Evolutionary conservation across 2,329 filamentous ascomycete genomes (phyloP).

Genomic region (Dothidotthia symphoricarpi): DNA sequence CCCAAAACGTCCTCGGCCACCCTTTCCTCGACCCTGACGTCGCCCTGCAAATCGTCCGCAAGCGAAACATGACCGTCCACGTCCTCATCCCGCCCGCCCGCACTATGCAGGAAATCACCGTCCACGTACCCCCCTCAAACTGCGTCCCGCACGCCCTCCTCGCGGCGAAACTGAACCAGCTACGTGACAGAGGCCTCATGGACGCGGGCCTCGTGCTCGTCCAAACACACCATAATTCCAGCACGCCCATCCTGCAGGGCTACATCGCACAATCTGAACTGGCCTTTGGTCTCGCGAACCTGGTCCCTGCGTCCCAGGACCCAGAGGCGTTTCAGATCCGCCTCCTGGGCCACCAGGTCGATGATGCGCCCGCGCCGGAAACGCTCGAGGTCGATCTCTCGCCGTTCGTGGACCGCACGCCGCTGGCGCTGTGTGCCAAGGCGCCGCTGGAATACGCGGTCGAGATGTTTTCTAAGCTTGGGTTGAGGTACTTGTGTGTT

Average conservation of each 20-base stretch:
- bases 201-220: slow-evolving; percentile 59
- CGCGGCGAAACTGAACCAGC: slow-evolving; percentile 47
- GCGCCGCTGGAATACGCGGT: slow-evolving; percentile 60
- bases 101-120: slow-evolving; percentile 58
- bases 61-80: slow-evolving; percentile 42
- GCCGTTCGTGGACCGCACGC: slow-evolving; percentile 55
- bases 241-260: slow-evolving; percentile 50
- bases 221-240: slow-evolving; percentile 26
- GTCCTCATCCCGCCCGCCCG: slow-evolving; percentile 53
- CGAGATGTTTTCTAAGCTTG: slow-evolving; percentile 60
- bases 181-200: slow-evolving; percentile 54
- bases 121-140: slow-evolving; percentile 47
- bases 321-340: slow-evolving; percentile 40
- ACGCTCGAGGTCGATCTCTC: slow-evolving; percentile 45
- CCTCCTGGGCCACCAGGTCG: slow-evolving; percentile 39
- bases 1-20: slow-evolving; percentile 59
- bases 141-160: slow-evolving; percentile 46
- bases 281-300: slow-evolving; percentile 48
- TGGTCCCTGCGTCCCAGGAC: slow-evolving; percentile 21
- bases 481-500: slow-evolving; percentile 56
- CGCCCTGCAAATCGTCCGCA: slow-evolving; percentile 46
- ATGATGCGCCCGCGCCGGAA: slow-evolving; percentile 23
- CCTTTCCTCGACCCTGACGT: slow-evolving; percentile 58
- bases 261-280: slow-evolving; percentile 57
- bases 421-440: slow-evolving; percentile 50